Base-by-base conservation (phyloP, 2,329 filamentous ascomycete genomes). In the Sclerotiophoma versabilis region DNA sequence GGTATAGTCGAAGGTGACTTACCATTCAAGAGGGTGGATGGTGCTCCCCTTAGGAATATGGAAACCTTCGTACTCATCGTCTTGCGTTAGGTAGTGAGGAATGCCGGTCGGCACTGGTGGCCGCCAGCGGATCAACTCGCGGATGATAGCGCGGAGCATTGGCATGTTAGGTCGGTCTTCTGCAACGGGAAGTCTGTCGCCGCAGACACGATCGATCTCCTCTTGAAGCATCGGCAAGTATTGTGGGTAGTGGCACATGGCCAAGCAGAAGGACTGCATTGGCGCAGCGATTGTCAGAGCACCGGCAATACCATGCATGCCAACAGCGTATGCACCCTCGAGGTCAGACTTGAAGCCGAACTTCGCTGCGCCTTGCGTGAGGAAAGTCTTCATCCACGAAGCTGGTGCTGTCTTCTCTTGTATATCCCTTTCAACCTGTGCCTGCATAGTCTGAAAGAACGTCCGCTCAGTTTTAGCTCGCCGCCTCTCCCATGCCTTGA, bases 21-120 rank as follows among this genome's bases (percentile, higher is more conserved):
- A 77, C 77, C 77, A 79, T 59, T 79, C 76, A 22, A 77, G 69
- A 5, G 77, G 73, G 53, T 79, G 77, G 46, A 79, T 73, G 5
- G 74, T 74, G 44, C 76, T 77, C 2, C 84, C 84, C n/a, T 79
- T 80, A 9, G 83, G 83, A 43, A 87, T 85, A 53, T 80, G 78
- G 69, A 83, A 82, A 27, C 79, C 83, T 17, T 81, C 74, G 63
- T 86, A 87, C 10, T 80, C 73, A 49, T 87, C 84, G 42, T 87
- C 84, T 39, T 80, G 69, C 1, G 81, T 74, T 12, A 81, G 77
- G 37, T 74, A 77, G 65, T 87, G 84, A 2, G 84, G 84, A 29
- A 87, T 80, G 45, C 74, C 75, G 23, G 75, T 76, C 4, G 75
- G 75, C 23, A 77, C 75, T 30, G 74, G 72, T 20, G 79, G 79